A percentile compares a stretch with the other conserved stretches of the same genome.
These are phyloP conservation scores for Sporobolomyces pararoseus DNA, from an alignment of 768 basidiomycete species.

Conservation along the genomic window DNA sequence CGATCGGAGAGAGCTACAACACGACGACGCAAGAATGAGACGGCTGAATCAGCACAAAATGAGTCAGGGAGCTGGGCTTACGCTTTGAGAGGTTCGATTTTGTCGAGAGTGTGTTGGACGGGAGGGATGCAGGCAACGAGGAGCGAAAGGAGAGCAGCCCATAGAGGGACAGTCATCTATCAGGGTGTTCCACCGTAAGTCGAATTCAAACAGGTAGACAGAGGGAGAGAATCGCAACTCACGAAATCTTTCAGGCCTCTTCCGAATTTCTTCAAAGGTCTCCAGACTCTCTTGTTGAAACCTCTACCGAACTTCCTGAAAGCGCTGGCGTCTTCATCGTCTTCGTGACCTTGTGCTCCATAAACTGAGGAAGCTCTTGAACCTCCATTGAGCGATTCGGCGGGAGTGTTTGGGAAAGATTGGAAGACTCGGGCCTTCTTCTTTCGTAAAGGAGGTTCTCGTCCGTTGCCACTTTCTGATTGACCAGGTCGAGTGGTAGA, in stretches of 20 bases:
- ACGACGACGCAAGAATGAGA: background rate
- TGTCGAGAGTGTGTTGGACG: constrained; percentile 66
- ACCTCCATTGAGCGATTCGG: constrained; percentile 29
- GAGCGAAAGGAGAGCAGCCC: constrained; percentile 49
- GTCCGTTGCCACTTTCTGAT: background rate
- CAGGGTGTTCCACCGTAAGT: background rate
- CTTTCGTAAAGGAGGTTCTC: constrained; percentile 10
- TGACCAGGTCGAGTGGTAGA: background rate
- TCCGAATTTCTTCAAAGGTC: constrained; percentile 27
- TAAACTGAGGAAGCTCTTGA: constrained; percentile 14
- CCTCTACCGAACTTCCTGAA: constrained; percentile 35
- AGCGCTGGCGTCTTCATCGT: constrained; percentile 28
- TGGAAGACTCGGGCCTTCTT: constrained; percentile 24
- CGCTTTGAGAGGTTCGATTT: constrained; percentile 51
- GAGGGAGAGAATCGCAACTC: constrained; percentile 2
- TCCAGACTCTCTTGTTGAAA: constrained; percentile 44
- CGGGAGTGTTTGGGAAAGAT: constrained; percentile 46
- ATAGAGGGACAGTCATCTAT: constrained; percentile 77
- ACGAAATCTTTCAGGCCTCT: constrained; percentile 21
- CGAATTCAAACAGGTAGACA: background rate
- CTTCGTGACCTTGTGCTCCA: constrained; percentile 15
- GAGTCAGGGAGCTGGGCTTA: no score
- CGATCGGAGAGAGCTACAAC: constrained; percentile 55
- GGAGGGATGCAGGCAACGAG: constrained; percentile 61
- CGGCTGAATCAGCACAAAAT: background rate